These are phyloP conservation scores for Jamesozyma hellenica DNA, from an alignment of 805 yeast species.

Conservation along the genomic window DNA sequence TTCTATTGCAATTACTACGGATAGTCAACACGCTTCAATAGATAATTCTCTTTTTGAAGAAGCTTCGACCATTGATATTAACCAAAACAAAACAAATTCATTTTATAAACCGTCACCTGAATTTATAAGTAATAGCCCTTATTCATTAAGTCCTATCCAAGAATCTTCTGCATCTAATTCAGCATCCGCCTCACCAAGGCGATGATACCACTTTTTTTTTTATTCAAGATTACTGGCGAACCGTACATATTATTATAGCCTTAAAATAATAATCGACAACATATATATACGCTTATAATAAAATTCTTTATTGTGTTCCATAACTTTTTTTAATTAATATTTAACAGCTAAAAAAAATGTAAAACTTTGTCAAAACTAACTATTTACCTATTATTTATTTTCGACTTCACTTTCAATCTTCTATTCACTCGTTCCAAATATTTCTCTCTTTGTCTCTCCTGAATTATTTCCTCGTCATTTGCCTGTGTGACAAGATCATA, in stretches of 20 bases:
- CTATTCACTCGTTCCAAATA: constrained; percentile 9
- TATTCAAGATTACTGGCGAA: not conserved
- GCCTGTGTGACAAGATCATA: constrained; percentile 10
- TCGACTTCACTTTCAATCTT: constrained; percentile 4
- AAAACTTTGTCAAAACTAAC: too few relatives aligned
- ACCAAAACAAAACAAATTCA: constrained; percentile 6
- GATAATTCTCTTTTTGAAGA: not conserved
- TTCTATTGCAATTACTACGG: constrained; percentile 12
- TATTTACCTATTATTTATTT: not conserved
- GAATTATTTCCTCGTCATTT: not conserved
- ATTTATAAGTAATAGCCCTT: constrained; percentile 13
- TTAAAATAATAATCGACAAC: too few relatives aligned
- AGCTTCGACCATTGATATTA: not conserved
- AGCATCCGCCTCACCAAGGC: constrained; percentile 23
- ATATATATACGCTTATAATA: too few relatives aligned
- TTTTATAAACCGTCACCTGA: constrained; percentile 21
- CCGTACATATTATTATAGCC: too few relatives aligned
- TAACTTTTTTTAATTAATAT: too few relatives aligned
- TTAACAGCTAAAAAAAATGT: too few relatives aligned
- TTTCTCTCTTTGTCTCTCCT: constrained; percentile 1
- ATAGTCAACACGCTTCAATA: not conserved
- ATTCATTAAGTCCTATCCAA: constrained; percentile 26
- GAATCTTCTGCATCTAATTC: constrained; percentile 18
- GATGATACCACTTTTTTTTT: not conserved
- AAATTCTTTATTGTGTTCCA: too few relatives aligned